phyloP scores from a whole-genome alignment of 768 basidiomycete species.

The Russula sp. region DNA sequence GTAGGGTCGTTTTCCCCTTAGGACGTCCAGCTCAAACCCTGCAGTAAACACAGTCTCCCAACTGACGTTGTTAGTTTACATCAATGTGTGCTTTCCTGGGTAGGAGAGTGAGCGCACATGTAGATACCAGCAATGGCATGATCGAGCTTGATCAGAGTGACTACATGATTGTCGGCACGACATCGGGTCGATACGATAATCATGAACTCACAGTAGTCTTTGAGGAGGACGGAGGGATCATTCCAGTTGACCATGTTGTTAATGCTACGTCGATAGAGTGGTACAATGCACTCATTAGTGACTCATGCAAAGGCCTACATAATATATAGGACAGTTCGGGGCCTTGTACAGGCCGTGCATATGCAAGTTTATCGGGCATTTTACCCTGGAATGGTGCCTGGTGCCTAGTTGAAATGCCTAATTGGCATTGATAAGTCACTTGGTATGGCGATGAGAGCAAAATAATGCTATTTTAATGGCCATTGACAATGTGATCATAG shows the following conservation, averaged over 20 bases:
- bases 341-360: too few relatives aligned
- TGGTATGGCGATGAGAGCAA: too few relatives aligned
- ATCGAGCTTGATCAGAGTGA: neutral
- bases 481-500: too few relatives aligned
- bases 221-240: neutral
- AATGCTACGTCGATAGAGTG: neutral
- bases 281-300: neutral
- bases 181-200: neutral
- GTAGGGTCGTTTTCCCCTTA: neutral
- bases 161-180: neutral
- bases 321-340: neutral
- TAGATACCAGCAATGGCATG: neutral
- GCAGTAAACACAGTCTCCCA: neutral
- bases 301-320: neutral
- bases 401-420: too few relatives aligned
- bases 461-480: too few relatives aligned
- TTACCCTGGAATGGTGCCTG: too few relatives aligned
- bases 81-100: neutral
- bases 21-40: neutral
- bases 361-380: too few relatives aligned
- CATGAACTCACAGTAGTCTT: neutral
- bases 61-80: neutral
- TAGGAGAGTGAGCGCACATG: neutral
- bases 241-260: constrained; percentile 10
- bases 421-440: too few relatives aligned